Conservation (phyloP, 441 rosid species). For the Macaranga tanarius region DNA sequence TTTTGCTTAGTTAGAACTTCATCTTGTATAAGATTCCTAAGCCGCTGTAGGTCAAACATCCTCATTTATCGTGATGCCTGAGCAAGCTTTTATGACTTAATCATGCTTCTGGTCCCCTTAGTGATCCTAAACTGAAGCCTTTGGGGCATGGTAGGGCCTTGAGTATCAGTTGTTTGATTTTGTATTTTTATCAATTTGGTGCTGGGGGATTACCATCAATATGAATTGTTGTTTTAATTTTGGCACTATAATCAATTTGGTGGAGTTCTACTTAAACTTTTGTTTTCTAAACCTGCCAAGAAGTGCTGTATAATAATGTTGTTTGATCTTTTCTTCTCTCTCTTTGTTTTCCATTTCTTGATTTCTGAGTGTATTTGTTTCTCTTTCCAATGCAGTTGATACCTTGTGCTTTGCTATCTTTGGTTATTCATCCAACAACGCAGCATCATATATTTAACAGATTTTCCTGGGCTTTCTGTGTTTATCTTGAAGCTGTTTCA, state of each 20-base stretch:
- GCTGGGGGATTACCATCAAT: neutral
- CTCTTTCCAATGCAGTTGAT: constrained; percentile 51
- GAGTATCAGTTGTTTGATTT: too few species aligned
- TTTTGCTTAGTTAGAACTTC: neutral
- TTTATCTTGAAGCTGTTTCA: constrained; percentile 89
- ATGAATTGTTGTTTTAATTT: neutral
- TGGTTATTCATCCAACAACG: constrained; percentile 79
- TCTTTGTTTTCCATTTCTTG: neutral
- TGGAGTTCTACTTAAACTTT: neutral
- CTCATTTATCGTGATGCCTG: neutral
- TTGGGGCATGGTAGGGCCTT: neutral
- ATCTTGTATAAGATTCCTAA: neutral
- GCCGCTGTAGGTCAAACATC: neutral
- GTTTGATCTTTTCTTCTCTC: neutral
- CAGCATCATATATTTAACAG: constrained; percentile 69
- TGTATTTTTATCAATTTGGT: neutral
- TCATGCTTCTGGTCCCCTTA: neutral
- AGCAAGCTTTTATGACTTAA: neutral
- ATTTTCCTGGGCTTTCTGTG: constrained; percentile 87
- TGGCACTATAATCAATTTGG: neutral
- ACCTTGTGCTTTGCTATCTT: constrained; percentile 80
- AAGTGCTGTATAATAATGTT: neutral
- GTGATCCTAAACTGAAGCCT: neutral
- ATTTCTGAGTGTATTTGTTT: neutral
- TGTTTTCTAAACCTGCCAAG: neutral